These are phyloP conservation scores for Naematelia encephala DNA, from an alignment of 768 basidiomycete species.

Conservation along the genomic window DNA sequence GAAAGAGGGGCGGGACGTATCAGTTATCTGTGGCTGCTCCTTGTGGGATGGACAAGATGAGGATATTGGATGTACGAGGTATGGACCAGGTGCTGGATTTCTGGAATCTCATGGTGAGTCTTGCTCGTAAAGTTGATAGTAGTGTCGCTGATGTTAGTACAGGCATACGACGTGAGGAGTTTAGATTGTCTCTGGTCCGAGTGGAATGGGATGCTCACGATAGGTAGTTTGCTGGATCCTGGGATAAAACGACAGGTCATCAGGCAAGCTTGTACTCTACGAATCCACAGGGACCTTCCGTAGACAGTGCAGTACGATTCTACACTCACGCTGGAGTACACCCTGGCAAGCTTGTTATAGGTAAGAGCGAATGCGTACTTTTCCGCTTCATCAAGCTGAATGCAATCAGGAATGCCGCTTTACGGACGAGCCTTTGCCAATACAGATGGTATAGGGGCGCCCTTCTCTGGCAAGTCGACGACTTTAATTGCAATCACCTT, in stretches of 20 bases:
- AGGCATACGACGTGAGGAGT: constrained; percentile 50
- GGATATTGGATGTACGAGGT: constrained; percentile 69
- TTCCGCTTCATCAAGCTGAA: constrained; percentile 2
- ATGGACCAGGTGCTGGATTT: constrained; percentile 85
- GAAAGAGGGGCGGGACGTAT: constrained; percentile 56
- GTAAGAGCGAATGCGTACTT: constrained; percentile 36
- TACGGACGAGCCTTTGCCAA: constrained; percentile 89
- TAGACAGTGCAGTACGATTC: constrained; percentile 68
- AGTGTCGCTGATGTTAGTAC: neutral
- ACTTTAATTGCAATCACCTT: neutral
- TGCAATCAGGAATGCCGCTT: constrained; percentile 66
- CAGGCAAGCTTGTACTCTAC: constrained; percentile 82
- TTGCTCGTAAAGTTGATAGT: neutral
- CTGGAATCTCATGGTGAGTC: constrained; percentile 88
- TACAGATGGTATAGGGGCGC: constrained; percentile 73
- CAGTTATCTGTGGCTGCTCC: constrained; percentile 82
- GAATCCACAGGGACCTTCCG: constrained; percentile 55
- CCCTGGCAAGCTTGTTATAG: constrained; percentile 77
- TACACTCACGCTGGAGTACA: constrained; percentile 70
- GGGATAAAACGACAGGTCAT: constrained; percentile 63
- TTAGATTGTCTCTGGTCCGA: neutral
- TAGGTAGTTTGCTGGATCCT: constrained; percentile 68
- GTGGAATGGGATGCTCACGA: neutral
- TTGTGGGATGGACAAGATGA: constrained; percentile 81
- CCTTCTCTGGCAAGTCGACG: constrained; percentile 62